Evolutionary conservation across 108 stramenopile species (phyloP).

Genomic region (Cyclotella atomus): DNA sequence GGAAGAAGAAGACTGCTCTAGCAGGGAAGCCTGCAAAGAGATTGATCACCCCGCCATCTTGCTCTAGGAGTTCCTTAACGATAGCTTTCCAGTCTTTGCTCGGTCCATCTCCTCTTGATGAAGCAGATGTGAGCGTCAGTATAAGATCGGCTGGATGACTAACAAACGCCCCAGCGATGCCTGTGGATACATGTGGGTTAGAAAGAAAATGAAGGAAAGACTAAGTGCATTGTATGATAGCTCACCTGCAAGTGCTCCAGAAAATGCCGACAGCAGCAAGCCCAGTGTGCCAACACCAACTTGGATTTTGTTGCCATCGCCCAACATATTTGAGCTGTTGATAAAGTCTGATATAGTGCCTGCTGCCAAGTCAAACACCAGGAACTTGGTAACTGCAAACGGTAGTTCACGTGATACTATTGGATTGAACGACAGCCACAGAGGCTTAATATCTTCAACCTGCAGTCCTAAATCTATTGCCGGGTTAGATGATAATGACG

Average conservation of each 20-base stretch:
- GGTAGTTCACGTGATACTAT: constrained; percentile 87
- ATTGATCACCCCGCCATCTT: constrained; percentile 80
- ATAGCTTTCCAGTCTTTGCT: constrained; percentile 71
- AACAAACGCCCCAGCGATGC: constrained; percentile 80
- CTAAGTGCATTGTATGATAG: neutral
- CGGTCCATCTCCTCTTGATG: constrained; percentile 35
- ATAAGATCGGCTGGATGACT: constrained; percentile 91
- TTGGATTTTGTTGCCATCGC: constrained; percentile 63
- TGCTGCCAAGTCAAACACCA: constrained; percentile 82
- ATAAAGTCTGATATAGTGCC: constrained; percentile 54
- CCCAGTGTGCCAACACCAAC: constrained; percentile 83
- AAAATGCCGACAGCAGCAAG: constrained; percentile 71
- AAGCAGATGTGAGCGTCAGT: constrained; percentile 76
- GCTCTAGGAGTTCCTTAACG: constrained; percentile 65
- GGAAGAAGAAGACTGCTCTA: constrained; percentile 84
- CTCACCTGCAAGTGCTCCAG: constrained; percentile 75
- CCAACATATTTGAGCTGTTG: constrained; percentile 59
- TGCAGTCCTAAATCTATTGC: constrained; percentile 14
- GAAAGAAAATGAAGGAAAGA: neutral
- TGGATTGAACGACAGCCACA: constrained; percentile 80
- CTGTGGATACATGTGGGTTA: neutral
- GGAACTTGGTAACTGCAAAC: constrained; percentile 87
- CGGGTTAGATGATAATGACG: neutral
- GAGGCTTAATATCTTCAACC: constrained; percentile 54
- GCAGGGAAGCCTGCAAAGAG: constrained; percentile 81